Conservation (phyloP, 148 eudicot species). For the Silene latifolia region DNA sequence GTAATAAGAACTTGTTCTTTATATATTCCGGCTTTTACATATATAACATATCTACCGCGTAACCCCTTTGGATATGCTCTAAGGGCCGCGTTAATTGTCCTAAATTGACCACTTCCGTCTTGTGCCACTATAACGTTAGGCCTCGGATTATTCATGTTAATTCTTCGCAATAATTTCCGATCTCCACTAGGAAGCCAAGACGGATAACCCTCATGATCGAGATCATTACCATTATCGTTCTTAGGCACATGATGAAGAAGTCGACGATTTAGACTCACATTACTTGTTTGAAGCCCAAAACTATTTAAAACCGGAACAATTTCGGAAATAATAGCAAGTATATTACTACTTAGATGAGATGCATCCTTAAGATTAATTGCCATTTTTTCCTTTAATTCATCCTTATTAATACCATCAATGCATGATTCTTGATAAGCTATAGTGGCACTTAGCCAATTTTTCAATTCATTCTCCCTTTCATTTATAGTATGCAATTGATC, state of each 20-base stretch:
- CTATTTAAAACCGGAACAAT: conserved; percentile 26
- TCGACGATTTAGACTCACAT: conserved; percentile 20
- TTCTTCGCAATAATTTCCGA: conserved; percentile 33
- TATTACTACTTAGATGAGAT: conserved; percentile 45
- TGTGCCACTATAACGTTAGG: conserved; percentile 64
- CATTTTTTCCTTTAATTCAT: conserved; percentile 33
- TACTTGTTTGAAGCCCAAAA: conserved; percentile 23
- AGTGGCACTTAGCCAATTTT: conserved; percentile 64
- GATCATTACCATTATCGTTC: conserved; percentile 17
- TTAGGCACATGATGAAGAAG: conserved; percentile 22
- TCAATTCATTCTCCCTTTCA: conserved; percentile 37
- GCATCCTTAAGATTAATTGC: conserved; percentile 30
- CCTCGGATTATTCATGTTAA: conserved; percentile 8
- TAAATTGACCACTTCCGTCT: conserved; percentile 68
- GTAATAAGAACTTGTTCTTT: conserved; percentile 44
- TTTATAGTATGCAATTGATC: conserved; percentile 3
- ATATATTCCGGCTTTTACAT: conserved; percentile 65
- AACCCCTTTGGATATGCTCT: conserved; percentile 43
- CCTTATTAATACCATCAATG: conserved; percentile 35
- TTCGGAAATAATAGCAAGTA: conserved; percentile 43
- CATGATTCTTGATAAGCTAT: conserved; percentile 48
- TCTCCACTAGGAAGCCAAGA: conserved; percentile 43
- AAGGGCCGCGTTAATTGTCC: conserved; percentile 46
- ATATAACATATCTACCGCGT: conserved; percentile 45
- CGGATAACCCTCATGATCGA: conserved; percentile 21